Base-by-base conservation (phyloP, 129 eudicot species). In the Chrysanthemum makinoi region DNA sequence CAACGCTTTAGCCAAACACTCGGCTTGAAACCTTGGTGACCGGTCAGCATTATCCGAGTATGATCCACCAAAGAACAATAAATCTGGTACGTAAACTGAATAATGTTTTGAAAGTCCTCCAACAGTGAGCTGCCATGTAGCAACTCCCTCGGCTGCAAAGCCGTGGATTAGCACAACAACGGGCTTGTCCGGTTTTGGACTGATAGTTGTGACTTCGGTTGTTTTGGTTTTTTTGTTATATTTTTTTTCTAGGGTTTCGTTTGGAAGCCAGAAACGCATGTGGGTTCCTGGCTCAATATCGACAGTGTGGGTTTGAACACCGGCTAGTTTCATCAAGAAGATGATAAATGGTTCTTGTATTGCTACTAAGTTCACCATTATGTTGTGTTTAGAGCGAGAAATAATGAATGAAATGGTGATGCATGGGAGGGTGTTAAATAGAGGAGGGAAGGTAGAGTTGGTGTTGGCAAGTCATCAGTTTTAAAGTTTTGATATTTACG, bases 51-150 rank as follows among this genome's bases (percentile, higher is more conserved):
- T 79, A 43, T 85, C 85, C 0, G 96, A 81, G 20, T 68, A 54
- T 0, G 98, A 93, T 17, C 88, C 92, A 1, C 98, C 98, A 71
- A 93, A 93, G 85, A 93, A 93, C 18, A 93, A 65, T 19, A 93
- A 95, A 86, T 93, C 98, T 9, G 96, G 95, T 15, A 93, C 90
- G 79, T 93, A 93, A 39, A 93, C 95, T 0, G 89, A 76, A 83
- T 93, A 89, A 2, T 89, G 57, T 65, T 93, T 93, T 1, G 95
- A 47, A 0, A 93, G 77, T 0, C 88, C 57, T 0, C 89, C 90
- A 1, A 91, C 62, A 53, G 87, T 89, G 75, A 93, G 89, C 75
- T 89, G 98, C 98, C 98, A 93, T 5, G 98, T 93, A 35, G 87
- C 89, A 10, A 89, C 77, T 47, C 96, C 98, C 63, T 93, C 98